These are phyloP conservation scores for Maudiozyma saulgeensis DNA, from an alignment of 805 yeast genomes.

Conservation along the genomic window DNA sequence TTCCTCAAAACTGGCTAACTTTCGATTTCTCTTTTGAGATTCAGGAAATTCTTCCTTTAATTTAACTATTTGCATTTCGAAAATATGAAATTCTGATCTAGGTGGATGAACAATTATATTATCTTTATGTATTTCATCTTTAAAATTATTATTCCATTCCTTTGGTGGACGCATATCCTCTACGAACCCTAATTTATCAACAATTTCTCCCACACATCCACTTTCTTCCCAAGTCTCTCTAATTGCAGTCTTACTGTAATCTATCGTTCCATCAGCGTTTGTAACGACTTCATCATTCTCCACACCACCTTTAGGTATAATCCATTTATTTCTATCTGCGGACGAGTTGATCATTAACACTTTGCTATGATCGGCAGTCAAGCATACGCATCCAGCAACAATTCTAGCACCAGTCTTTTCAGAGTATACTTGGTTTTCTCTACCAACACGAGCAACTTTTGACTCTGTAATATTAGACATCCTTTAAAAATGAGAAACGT, in stretches of 20 bases:
- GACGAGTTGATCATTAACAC: constrained; percentile 76
- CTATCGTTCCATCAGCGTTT: constrained; percentile 32
- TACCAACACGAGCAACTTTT: constrained; percentile 41
- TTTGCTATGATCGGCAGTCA: constrained; percentile 45
- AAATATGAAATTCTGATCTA: constrained; percentile 80
- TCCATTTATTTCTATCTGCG: constrained; percentile 64
- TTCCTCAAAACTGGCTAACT: constrained; percentile 66
- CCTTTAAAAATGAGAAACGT: background rate
- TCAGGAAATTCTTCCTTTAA: constrained; percentile 74
- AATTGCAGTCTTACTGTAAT: constrained; percentile 44
- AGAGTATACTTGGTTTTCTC: constrained; percentile 52
- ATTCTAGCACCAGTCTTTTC: constrained; percentile 62
- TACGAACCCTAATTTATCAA: constrained; percentile 50
- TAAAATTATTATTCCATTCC: constrained; percentile 30
- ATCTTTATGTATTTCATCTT: constrained; percentile 9
- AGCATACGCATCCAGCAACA: constrained; percentile 86
- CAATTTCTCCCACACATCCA: constrained; percentile 66
- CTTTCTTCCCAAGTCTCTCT: constrained; percentile 99
- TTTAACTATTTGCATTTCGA: constrained; percentile 55
- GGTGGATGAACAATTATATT: constrained; percentile 42
- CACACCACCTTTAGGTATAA: constrained; percentile 92
- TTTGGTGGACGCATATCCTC: constrained; percentile 49
- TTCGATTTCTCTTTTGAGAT: constrained; percentile 44
- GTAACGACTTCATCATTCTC: constrained; percentile 47
- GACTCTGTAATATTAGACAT: constrained; percentile 20